phyloP scores from a whole-genome alignment of 495 filamentous ascomycete species.

The Sporormia fimetaria region DNA sequence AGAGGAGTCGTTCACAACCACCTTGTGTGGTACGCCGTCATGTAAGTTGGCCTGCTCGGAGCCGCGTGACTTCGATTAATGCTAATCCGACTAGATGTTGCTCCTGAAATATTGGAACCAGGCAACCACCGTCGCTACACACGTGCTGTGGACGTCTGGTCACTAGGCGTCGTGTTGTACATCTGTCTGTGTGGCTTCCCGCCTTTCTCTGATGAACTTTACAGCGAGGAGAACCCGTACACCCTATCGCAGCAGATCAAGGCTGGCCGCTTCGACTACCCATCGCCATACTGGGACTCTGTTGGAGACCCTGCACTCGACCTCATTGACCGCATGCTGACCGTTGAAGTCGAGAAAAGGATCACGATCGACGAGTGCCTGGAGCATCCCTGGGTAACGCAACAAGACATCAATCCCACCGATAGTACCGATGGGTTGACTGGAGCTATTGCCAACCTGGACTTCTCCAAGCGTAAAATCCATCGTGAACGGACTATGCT shows the following conservation, averaged over 20 bases:
- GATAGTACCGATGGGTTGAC: constrained; percentile 94
- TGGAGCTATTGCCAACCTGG: constrained; percentile 65
- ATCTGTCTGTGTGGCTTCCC: constrained; percentile 98
- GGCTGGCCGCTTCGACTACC: constrained; percentile 80
- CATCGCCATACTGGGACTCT: constrained; percentile 94
- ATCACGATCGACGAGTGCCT: constrained; percentile 85
- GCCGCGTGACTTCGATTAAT: background rate
- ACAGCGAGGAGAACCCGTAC: constrained; percentile 64
- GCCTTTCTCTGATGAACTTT: constrained; percentile 90
- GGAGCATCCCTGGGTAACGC: constrained; percentile 79
- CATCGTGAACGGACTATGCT: constrained; percentile 75
- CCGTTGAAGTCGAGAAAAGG: constrained; percentile 68
- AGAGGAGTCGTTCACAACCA: constrained; percentile 96
- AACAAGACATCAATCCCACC: constrained; percentile 35
- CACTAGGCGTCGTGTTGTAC: constrained; percentile 94
- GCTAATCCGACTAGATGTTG: constrained; percentile 48
- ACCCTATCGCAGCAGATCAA: constrained; percentile 85
- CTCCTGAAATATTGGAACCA: constrained; percentile 84
- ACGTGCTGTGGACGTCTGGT: constrained; percentile 94
- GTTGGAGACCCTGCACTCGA: constrained; percentile 84
- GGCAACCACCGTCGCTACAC: constrained; percentile 73
- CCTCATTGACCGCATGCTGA: constrained; percentile 90
- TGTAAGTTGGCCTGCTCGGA: constrained; percentile 39
- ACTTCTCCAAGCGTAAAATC: constrained; percentile 72
- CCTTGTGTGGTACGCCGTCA: constrained; percentile 86